These are phyloP conservation scores for Russula lepida DNA, from an alignment of 768 basidiomycete species.

Conservation along the genomic window DNA sequence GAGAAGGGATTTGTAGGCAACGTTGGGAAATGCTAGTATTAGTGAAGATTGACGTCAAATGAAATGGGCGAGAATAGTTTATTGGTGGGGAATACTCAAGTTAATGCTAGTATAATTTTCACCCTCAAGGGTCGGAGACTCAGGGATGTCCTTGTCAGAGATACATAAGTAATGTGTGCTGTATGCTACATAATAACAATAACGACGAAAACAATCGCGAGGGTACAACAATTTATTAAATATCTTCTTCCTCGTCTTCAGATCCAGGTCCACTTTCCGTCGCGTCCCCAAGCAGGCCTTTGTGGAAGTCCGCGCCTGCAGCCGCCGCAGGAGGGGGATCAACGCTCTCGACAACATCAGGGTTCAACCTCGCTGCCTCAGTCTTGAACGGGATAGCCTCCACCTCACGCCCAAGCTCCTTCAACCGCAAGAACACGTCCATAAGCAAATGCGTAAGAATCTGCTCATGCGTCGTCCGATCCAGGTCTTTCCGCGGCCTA, in stretches of 20 bases:
- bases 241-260: constrained; percentile 2
- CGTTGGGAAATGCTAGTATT: background rate
- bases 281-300: background rate
- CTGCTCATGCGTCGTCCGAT: background rate
- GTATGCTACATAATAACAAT: constrained; percentile 5
- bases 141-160: background rate
- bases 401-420: constrained; percentile 6
- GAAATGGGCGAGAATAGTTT: background rate
- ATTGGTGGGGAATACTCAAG: background rate
- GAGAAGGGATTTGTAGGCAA: background rate
- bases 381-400: constrained; percentile 17
- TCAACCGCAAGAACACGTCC: constrained; percentile 13
- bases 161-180: background rate
- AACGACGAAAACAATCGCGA: background rate
- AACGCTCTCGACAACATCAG: constrained; percentile 6
- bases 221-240: background rate
- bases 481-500: constrained; percentile 2
- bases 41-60: background rate
- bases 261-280: background rate
- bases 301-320: background rate
- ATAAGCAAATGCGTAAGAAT: constrained; percentile 9
- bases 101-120: background rate
- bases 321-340: background rate
- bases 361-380: constrained; percentile 13
- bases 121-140: background rate